These are phyloP conservation scores for Globisporangium barbulae DNA, from an alignment of 352 stramenopile species.

Conservation along the genomic window DNA sequence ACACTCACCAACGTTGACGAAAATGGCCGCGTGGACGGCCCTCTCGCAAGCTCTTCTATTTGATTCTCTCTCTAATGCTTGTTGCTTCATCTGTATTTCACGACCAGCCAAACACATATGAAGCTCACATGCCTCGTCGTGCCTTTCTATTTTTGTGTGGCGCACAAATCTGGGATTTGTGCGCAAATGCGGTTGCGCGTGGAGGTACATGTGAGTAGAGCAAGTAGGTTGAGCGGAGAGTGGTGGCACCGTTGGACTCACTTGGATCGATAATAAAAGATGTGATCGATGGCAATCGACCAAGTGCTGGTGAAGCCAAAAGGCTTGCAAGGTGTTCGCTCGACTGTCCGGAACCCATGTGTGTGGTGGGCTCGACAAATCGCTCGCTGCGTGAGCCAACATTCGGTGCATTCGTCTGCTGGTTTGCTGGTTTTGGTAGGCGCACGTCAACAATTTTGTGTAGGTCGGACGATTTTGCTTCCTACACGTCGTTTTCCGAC, in stretches of 20 bases:
- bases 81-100: background rate
- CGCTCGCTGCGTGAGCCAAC: background rate
- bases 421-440: conserved; percentile 7
- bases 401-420: background rate
- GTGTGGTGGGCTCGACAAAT: background rate
- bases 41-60: background rate
- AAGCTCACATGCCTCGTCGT: background rate
- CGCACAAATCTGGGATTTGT: background rate
- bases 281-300: too few relatives aligned
- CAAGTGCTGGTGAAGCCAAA: too few relatives aligned
- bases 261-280: too few relatives aligned
- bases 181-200: background rate
- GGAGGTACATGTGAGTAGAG: conserved; percentile 8
- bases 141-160: background rate
- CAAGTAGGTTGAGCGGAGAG: conserved; percentile 7
- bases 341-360: background rate
- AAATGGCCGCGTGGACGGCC: background rate
- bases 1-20: conserved; percentile 1
- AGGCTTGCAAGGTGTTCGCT: too few relatives aligned
- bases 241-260: background rate
- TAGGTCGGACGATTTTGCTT: conserved; percentile 8
- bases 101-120: background rate
- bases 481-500: background rate
- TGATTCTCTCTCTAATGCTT: background rate
- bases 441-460: background rate